Base-by-base conservation (phyloP, 768 basidiomycete species). In the Boletus rufocinnamomeus region DNA sequence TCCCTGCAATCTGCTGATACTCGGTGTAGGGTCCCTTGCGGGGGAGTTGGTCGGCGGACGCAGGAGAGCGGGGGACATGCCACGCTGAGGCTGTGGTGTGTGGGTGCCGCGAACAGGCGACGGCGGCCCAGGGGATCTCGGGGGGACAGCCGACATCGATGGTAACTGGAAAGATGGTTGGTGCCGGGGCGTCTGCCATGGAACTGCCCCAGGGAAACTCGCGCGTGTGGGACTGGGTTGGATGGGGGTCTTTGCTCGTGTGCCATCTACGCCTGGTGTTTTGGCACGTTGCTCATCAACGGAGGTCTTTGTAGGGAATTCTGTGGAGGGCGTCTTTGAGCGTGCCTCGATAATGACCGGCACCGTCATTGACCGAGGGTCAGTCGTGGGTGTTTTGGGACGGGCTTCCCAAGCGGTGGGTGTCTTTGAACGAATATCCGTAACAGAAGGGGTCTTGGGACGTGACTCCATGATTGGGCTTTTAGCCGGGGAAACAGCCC, bases 1-100 rank as follows among this genome's bases (percentile, higher is more conserved):
- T 21, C 92, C 92, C 66, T 93, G 86, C 19, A 94, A 74, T 59
- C 91, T 77, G 60, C 89, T 93, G 34, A 93, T 83, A 69, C 89
- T 92, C 0, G 92, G 92, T 2, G 90, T 91, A 4, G 83, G 83
- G 46, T 91, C 90, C 69, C 92, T 93, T 52, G 78, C 71, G 4
- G 79, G 68, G 10, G 82, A 74, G 2, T 78, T 75, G 13, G 8
- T 7, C 3, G 67, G 69, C 11, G 51, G 64, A 46, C 82, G 85
- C 28, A 86, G 74, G 68, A 91, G 87, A 6, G 82, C 83, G 19
- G 84, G 81, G 5, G 88, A 84, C 30, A 80, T 70, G 23, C 76
- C 75, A 16, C 69, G 66, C 43, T 71, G 80, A 77, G 25, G 77
- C 48, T 23, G 82, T 38, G 73, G 73, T 9, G 76, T 43, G 80